These are phyloP conservation scores for Nakaseomyces delphensis DNA, from an alignment of 1,139 yeast genomes.

Conservation along the genomic window DNA sequence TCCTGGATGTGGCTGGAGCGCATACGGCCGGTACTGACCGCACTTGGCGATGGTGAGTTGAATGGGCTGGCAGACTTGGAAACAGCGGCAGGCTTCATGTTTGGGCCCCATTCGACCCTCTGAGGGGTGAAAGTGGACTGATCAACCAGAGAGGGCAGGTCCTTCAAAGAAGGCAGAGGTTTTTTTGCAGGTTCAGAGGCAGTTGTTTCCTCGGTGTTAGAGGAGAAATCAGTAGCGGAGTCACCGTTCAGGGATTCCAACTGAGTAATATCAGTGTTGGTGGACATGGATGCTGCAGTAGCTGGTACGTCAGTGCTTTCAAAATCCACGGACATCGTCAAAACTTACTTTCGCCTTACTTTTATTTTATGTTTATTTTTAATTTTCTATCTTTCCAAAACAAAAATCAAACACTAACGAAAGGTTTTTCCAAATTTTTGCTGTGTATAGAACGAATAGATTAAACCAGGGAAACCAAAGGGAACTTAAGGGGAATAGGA, in stretches of 20 bases:
- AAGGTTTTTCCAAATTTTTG: neutral
- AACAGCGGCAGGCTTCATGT: constrained; percentile 35
- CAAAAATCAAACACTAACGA: neutral
- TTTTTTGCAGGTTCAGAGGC: constrained; percentile 12
- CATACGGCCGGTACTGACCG: constrained; percentile 28
- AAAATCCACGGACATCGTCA: neutral
- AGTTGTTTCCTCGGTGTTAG: constrained; percentile 8
- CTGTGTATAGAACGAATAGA: neutral
- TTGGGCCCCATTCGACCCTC: constrained; percentile 39
- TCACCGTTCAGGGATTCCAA: constrained; percentile 5
- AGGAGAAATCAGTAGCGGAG: constrained; percentile 6
- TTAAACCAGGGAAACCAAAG: constrained; percentile 1
- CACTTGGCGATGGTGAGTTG: constrained; percentile 17
- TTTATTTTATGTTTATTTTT: neutral
- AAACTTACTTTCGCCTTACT: no score
- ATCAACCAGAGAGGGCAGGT: constrained; percentile 69
- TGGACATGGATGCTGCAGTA: constrained; percentile 3
- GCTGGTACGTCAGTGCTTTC: constrained; percentile 2
- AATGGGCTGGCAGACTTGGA: constrained; percentile 30
- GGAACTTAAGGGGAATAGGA: neutral
- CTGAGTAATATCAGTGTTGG: constrained; percentile 6
- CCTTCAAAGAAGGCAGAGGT: constrained; percentile 39
- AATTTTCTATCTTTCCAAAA: no score
- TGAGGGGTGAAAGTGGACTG: constrained; percentile 32
- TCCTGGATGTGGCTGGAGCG: constrained; percentile 53